These are phyloP conservation scores for Daldinia caldariorum DNA, from an alignment of 495 filamentous ascomycete genomes.

Conservation along the genomic window DNA sequence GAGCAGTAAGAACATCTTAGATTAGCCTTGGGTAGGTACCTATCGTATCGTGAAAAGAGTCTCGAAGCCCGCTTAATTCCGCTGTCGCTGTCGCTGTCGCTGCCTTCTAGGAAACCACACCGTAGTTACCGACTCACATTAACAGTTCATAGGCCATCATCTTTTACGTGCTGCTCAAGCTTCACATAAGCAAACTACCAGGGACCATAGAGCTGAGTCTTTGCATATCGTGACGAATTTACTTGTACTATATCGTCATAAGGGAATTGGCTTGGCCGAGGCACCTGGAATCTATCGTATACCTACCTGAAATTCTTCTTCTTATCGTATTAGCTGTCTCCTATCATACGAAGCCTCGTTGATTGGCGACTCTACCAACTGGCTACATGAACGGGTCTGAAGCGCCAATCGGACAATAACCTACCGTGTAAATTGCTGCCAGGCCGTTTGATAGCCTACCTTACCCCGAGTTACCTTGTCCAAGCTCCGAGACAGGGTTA, in stretches of 20 bases:
- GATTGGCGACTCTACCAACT: neutral
- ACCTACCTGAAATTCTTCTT: neutral
- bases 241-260: neutral
- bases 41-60: neutral
- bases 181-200: neutral
- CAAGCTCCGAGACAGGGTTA: neutral
- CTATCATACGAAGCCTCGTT: neutral
- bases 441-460: neutral
- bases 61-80: neutral
- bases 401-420: neutral
- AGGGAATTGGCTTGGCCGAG: neutral
- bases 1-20: neutral
- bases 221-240: neutral
- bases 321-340: neutral
- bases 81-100: neutral
- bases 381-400: neutral
- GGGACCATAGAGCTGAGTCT: neutral
- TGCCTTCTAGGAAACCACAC: neutral
- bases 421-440: neutral
- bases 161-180: neutral
- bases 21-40: neutral
- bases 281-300: neutral
- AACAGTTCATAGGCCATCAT: neutral
- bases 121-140: neutral
- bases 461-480: slow-evolving; percentile 2